These are phyloP conservation scores for Globisporangium nagaii DNA, from an alignment of 352 stramenopile genomes.

Conservation along the genomic window DNA sequence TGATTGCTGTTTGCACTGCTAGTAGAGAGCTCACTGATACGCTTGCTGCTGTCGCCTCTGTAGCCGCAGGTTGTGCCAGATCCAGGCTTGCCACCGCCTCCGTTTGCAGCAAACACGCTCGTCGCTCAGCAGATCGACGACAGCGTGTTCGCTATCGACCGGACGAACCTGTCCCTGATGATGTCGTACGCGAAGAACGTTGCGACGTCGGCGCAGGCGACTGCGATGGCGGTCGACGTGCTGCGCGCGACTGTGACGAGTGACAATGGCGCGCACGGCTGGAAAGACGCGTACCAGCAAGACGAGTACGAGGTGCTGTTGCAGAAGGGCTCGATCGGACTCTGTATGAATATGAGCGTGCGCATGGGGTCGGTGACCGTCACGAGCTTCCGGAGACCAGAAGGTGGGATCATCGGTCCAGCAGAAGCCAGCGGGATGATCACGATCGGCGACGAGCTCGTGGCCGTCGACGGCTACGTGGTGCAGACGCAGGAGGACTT, in stretches of 20 bases:
- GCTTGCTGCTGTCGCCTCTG: background rate
- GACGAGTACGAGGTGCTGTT: constrained; percentile 85
- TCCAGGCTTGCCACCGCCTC: constrained; percentile 39
- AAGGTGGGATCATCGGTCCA: constrained; percentile 66
- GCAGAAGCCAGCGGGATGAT: constrained; percentile 82
- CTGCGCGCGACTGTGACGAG: constrained; percentile 41
- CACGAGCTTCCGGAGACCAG: constrained; percentile 76
- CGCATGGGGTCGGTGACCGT: constrained; percentile 72
- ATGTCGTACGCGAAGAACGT: constrained; percentile 60
- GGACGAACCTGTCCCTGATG: constrained; percentile 36
- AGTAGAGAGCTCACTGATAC: too few species aligned
- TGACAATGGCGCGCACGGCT: constrained; percentile 48
- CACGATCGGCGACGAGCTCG: constrained; percentile 66
- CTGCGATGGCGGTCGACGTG: constrained; percentile 64
- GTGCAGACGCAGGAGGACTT: constrained; percentile 82
- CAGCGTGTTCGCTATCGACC: constrained; percentile 45
- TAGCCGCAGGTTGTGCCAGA: constrained; percentile 13
- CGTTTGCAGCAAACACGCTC: constrained; percentile 56
- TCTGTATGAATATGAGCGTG: constrained; percentile 91
- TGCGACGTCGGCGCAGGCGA: constrained; percentile 48
- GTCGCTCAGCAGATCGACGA: constrained; percentile 61
- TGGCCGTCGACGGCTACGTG: constrained; percentile 75
- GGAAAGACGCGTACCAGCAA: constrained; percentile 53
- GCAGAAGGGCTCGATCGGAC: constrained; percentile 80
- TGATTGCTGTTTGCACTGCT: background rate